Conservation (phyloP, 2,329 filamentous ascomycete genomes). For the Fusarium aywerte region DNA sequence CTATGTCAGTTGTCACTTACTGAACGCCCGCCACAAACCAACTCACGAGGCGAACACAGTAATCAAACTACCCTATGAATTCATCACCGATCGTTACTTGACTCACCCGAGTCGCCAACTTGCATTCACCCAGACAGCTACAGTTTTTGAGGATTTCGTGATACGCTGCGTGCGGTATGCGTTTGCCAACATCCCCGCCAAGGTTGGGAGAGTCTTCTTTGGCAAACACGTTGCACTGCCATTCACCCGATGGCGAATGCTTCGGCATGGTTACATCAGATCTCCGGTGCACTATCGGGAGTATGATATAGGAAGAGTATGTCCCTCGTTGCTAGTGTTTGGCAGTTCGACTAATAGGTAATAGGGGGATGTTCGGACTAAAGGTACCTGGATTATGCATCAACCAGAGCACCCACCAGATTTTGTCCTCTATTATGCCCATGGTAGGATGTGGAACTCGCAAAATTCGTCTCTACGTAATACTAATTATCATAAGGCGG, state of each 20-base stretch:
- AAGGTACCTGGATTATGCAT: constrained; percentile 76
- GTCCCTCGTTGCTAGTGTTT: background rate
- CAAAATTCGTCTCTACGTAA: background rate
- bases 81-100: constrained; percentile 49
- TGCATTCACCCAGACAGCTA: constrained; percentile 75
- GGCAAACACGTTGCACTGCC: constrained; percentile 77
- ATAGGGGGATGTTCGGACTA: constrained; percentile 56
- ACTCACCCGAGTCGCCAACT: constrained; percentile 51
- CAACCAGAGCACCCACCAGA: constrained; percentile 72
- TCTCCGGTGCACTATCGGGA: constrained; percentile 73
- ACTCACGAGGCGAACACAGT: constrained; percentile 42
- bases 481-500: constrained; percentile 63
- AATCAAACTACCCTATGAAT: constrained; percentile 46
- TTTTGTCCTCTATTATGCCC: constrained; percentile 83
- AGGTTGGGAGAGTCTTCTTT: constrained; percentile 80
- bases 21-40: background rate
- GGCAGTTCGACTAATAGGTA: background rate
- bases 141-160: constrained; percentile 80
- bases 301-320: constrained; percentile 49
- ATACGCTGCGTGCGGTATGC: constrained; percentile 82
- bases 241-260: constrained; percentile 79
- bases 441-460: constrained; percentile 64
- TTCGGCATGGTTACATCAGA: constrained; percentile 74
- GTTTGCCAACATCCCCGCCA: constrained; percentile 75
- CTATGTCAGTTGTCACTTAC: constrained; percentile 62